Evolutionary conservation across 1,139 yeast species (phyloP), one percentile per base, ranked within the genome.

Genomic region (Yamadazyma atlantica): DNA sequence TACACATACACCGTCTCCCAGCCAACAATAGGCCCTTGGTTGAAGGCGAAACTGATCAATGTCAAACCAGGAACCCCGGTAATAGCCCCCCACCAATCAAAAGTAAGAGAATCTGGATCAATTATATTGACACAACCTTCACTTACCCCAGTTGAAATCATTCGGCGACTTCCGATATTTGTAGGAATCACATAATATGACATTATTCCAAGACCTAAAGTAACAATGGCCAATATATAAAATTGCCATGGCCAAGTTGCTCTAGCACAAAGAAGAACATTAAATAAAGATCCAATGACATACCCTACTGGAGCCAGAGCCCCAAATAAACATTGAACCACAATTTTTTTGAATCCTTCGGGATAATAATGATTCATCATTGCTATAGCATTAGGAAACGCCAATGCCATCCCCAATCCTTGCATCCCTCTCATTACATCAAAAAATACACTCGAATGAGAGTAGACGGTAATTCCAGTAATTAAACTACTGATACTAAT

Each of bases 281-380:
- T 55, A 47, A 80, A 71, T 3, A 73, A 42, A 0, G 75, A 66
- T 4, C 85, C 85, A 1, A 77, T 38, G 3, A 64, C 60, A 43
- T 75, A 78, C 1, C 86, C 86, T 4, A 61, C 53, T 0, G 86
- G 85, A 0, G 85, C 85, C 19, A 74, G 71, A 0, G 81, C 78
- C 0, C 81, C 85, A 50, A 76, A 76, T 2, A 69, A 42, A 10
- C 76, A 68, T 64, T 78, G 69, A 8, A 58, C 67, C 32, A 73
- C 43, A 37, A 69, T 60, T 41, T 71, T 67, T 36, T 62, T 59
- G 12, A 48, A 43, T 0, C 80, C 73, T 11, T 60, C 60, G 0
- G 79, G 78, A 46, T 73, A 79, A 36, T 67, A 69, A 35, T 66
- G 64, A 3, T 81, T 83, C 18, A 78, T 55, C 12, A 80, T 55